Evolutionary conservation across 495 filamentous ascomycete species (phyloP).

Genomic region (Neurospora africana): DNA sequence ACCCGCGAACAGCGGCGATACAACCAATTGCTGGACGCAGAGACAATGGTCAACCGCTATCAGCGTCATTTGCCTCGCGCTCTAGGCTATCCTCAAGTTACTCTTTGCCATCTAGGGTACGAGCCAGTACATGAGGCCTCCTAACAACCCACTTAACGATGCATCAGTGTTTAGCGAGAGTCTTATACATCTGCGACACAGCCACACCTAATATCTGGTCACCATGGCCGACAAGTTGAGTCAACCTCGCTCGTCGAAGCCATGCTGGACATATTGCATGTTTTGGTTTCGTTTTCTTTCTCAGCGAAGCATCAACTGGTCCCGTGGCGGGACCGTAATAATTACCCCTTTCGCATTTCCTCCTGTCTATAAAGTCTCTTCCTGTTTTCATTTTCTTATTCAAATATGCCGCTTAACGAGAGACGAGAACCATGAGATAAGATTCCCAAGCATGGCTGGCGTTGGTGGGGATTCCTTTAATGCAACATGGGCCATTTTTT

Average conservation of each 20-base stretch:
- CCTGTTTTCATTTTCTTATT: background rate
- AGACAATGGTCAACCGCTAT: conserved; percentile 4
- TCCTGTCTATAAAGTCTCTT: conserved; percentile 2
- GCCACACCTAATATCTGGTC: background rate
- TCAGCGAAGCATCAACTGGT: background rate
- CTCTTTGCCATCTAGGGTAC: background rate
- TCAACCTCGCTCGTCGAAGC: background rate
- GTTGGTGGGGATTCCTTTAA: conserved; percentile 3
- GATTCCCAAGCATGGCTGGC: conserved; percentile 12
- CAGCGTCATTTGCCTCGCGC: conserved; percentile 4
- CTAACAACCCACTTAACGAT: background rate
- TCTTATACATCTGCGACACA: background rate
- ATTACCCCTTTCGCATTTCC: background rate
- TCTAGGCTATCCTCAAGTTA: background rate
- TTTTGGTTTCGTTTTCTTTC: background rate
- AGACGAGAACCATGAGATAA: conserved; percentile 14
- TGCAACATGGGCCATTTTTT: background rate
- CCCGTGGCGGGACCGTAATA: background rate
- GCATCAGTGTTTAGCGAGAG: background rate
- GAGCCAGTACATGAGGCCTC: background rate
- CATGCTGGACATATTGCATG: conserved; percentile 5
- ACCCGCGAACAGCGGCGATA: conserved; percentile 2
- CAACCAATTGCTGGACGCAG: conserved; percentile 6
- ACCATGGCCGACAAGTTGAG: conserved; percentile 1
- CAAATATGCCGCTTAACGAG: conserved; percentile 6